Conservation (phyloP, 176 grass and related monocot genomes). For the Phoenix dactylifera region DNA sequence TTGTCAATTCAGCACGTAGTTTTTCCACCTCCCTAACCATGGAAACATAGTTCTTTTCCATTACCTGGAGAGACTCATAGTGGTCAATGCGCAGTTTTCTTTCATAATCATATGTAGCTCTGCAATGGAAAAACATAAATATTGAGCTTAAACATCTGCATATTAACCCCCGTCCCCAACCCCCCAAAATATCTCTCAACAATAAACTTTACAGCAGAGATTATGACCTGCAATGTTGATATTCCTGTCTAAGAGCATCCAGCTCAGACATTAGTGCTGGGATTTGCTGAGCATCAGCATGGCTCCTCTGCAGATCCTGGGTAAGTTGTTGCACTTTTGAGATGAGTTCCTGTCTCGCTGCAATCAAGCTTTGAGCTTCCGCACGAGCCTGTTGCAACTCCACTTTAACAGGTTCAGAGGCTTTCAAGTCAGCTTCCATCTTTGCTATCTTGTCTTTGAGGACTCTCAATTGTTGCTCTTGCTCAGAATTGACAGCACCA, state of each 20-base stretch:
- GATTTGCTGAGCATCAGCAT: slow-evolving; percentile 70
- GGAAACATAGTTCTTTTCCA: slow-evolving; percentile 74
- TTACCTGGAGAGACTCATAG: slow-evolving; percentile 66
- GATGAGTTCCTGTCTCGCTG: slow-evolving; percentile 46
- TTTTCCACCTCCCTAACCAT: slow-evolving; percentile 90
- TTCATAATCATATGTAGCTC: slow-evolving; percentile 80
- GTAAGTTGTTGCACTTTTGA: slow-evolving; percentile 53
- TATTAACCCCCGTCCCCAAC: background rate
- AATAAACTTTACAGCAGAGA: background rate
- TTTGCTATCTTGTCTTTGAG: slow-evolving; percentile 59
- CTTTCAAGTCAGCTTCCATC: slow-evolving; percentile 80
- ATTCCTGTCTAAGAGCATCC: slow-evolving; percentile 61
- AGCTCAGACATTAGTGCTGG: slow-evolving; percentile 42
- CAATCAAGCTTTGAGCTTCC: slow-evolving; percentile 53
- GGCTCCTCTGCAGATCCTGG: slow-evolving; percentile 76
- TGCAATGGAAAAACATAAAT: slow-evolving; percentile 24
- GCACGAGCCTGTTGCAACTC: slow-evolving; percentile 72
- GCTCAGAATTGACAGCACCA: slow-evolving; percentile 27
- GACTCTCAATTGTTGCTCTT: slow-evolving; percentile 66
- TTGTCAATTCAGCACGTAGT: slow-evolving; percentile 68
- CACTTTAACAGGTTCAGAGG: slow-evolving; percentile 34
- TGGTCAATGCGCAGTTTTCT: slow-evolving; percentile 76
- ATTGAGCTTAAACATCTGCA: background rate
- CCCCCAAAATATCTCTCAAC: slow-evolving; percentile 6
- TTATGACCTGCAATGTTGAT: slow-evolving; percentile 64